A percentile compares a stretch with the other conserved stretches of the same genome.
phyloP scores from a whole-genome alignment of 148 eudicot genomes.

The Pharnaceum exiguum region DNA sequence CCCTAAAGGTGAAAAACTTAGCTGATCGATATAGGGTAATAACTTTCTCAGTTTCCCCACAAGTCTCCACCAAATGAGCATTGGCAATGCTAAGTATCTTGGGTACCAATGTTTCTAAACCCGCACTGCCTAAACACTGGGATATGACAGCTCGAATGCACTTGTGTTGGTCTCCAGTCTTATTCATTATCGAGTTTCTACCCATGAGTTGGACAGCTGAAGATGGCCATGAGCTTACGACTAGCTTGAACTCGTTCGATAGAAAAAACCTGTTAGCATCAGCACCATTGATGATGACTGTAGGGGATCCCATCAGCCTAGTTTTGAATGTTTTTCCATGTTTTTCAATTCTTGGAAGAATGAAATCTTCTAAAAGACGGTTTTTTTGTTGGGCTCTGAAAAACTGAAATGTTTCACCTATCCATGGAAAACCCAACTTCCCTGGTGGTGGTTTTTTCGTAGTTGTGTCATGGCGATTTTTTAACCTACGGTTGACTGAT shows the following conservation, averaged over 20 bases:
- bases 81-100: slow-evolving; percentile 36
- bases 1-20: slow-evolving; percentile 44
- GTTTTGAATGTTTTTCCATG: slow-evolving; percentile 73
- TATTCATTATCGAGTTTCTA: slow-evolving; percentile 65
- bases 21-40: slow-evolving; percentile 33
- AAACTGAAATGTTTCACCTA: slow-evolving; percentile 71
- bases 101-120: slow-evolving; percentile 48
- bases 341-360: slow-evolving; percentile 41
- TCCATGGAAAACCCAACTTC: slow-evolving; percentile 60
- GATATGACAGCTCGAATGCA: slow-evolving; percentile 45
- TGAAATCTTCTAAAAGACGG: slow-evolving; percentile 53
- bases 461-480: too few species aligned
- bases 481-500: too few species aligned
- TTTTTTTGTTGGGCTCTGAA: slow-evolving; percentile 55
- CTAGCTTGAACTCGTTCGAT: slow-evolving; percentile 77
- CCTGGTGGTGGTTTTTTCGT: slow-evolving; percentile 48
- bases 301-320: slow-evolving; percentile 63
- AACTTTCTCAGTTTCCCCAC: slow-evolving; percentile 27
- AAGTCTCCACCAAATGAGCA: slow-evolving; percentile 32
- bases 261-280: slow-evolving; percentile 63
- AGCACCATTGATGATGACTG: slow-evolving; percentile 55
- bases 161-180: slow-evolving; percentile 55
- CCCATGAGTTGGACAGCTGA: slow-evolving; percentile 83
- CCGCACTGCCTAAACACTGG: slow-evolving; percentile 34
- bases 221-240: slow-evolving; percentile 82